Evolutionary conservation across 2,329 filamentous ascomycete genomes (phyloP), one percentile per base, ranked within the genome.

Genomic region (Fusarium nodosum): DNA sequence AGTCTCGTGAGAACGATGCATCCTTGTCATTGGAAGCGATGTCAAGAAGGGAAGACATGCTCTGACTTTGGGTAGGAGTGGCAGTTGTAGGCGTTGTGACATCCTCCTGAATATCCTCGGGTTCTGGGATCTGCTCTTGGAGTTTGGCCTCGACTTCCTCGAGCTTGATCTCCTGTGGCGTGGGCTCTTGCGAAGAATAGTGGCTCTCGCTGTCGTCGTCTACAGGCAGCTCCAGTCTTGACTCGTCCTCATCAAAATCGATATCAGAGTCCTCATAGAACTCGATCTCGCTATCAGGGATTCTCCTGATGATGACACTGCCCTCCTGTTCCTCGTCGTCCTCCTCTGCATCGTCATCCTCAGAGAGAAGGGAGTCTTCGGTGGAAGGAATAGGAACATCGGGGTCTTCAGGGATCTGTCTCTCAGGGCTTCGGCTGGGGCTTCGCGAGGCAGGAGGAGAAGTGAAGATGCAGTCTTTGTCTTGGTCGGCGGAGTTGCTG

Each of bases 321-420:
- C 83, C 85, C 65, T 85, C 86, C 50, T 64, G 53, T 28, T 64
- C 59, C 18, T 85, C 86, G 42, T 86, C 86, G 47, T 86, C 84
- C 26, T 83, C 83, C 39, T 85, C 66, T 3, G 82, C 80, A 22
- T 83, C 80, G 5, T 83, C 79, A 15, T 84, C 77, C 39, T 56
- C 53, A 22, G 53, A 56, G 24, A 48, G 28, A 7, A 88, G 82
- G 3, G 86, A 87, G 69, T 89, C 89, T 79, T 97, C 95, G 16
- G 93, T 91, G 36, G 93, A 97, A 22, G 93, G 94, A 72, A 97
- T 93, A 0, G 95, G 93, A 41, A 96, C 87, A 78, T 98, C 95
- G 9, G 95, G 95, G 77, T 98, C 94, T 63, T 93, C 85, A 33
- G 88, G 82, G 50, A 88, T 82, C 60, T 81, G 84, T 13, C 83